Evolutionary conservation across 345 rosid species (phyloP).

Genomic region (Carallia brachiata): DNA sequence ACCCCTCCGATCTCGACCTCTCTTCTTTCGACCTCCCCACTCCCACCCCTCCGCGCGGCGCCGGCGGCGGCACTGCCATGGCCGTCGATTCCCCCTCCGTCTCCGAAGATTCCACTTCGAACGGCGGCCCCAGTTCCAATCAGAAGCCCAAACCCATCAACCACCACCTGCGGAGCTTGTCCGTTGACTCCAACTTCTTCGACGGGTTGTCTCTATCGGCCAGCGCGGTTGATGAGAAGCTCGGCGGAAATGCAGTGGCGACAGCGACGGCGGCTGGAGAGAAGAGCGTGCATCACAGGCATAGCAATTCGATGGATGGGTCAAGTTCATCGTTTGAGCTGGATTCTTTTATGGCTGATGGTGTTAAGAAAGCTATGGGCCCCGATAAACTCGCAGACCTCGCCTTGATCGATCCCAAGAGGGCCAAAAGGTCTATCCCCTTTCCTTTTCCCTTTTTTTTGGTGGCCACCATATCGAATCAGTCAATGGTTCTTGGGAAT

Average conservation of each 20-base stretch:
- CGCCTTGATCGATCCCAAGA: conserved; percentile 85
- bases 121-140: conserved; percentile 22
- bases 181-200: conserved; percentile 87
- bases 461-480: too few relatives aligned
- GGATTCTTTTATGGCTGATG: conserved; percentile 57
- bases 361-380: conserved; percentile 73
- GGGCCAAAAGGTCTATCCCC: conserved; percentile 74
- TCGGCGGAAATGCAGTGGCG: conserved; percentile 35
- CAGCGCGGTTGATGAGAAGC: conserved; percentile 22
- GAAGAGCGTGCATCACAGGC: conserved; percentile 54
- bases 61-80: conserved; percentile 25
- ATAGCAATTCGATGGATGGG: conserved; percentile 87
- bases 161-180: conserved; percentile 81
- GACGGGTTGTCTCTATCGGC: conserved; percentile 42
- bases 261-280: conserved; percentile 33
- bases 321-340: conserved; percentile 49
- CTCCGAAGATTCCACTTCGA: conserved; percentile 66
- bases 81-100: conserved; percentile 48
- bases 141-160: conserved; percentile 39
- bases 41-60: conserved; percentile 21
- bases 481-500: too few relatives aligned
- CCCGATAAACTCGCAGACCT: conserved; percentile 85
- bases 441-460: neutral
- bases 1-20: conserved; percentile 78
- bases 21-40: conserved; percentile 69